Evolutionary conservation across 371 early-diverging fungal genomes (phyloP).

Genomic region (Polyrhizophydium stewartii): DNA sequence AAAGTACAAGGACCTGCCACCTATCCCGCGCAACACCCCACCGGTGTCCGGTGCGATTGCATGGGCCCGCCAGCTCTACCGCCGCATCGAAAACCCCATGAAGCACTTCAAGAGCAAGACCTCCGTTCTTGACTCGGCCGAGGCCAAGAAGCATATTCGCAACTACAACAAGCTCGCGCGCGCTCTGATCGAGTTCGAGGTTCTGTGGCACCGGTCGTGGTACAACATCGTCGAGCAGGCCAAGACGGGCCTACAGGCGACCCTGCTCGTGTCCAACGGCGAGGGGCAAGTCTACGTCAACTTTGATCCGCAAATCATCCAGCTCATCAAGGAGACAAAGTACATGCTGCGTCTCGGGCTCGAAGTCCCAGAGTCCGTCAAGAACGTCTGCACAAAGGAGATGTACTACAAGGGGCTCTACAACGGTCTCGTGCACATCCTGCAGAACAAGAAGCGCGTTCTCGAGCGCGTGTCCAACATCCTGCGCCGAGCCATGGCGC

Average conservation of each 20-base stretch:
- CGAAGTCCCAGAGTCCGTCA: slow-evolving; percentile 48
- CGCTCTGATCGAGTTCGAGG: slow-evolving; percentile 56
- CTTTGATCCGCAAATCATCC: slow-evolving; percentile 54
- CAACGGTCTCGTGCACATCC: slow-evolving; percentile 38
- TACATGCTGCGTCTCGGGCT: slow-evolving; percentile 45
- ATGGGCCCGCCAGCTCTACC: slow-evolving; percentile 57
- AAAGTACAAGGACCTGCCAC: slow-evolving; percentile 53
- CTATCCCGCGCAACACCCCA: slow-evolving; percentile 53
- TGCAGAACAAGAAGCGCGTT: slow-evolving; percentile 40
- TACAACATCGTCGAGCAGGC: slow-evolving; percentile 49
- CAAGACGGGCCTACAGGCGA: slow-evolving; percentile 55
- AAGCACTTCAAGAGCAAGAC: slow-evolving; percentile 45
- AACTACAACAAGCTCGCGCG: slow-evolving; percentile 60
- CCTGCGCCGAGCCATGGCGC: slow-evolving; percentile 44
- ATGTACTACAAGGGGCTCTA: slow-evolving; percentile 46
- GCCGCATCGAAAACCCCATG: slow-evolving; percentile 56
- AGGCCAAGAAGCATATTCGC: slow-evolving; percentile 56
- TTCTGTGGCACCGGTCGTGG: slow-evolving; percentile 56
- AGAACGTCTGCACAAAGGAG: slow-evolving; percentile 47
- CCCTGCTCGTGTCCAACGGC: slow-evolving; percentile 46
- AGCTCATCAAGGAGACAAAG: slow-evolving; percentile 54
- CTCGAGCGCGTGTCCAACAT: slow-evolving; percentile 37
- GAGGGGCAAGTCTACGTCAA: slow-evolving; percentile 56
- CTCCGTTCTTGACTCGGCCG: slow-evolving; percentile 39
- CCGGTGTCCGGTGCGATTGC: slow-evolving; percentile 56